These are phyloP conservation scores for Hygrophoropsis aurantiaca DNA, from an alignment of 768 basidiomycete genomes.

Conservation along the genomic window DNA sequence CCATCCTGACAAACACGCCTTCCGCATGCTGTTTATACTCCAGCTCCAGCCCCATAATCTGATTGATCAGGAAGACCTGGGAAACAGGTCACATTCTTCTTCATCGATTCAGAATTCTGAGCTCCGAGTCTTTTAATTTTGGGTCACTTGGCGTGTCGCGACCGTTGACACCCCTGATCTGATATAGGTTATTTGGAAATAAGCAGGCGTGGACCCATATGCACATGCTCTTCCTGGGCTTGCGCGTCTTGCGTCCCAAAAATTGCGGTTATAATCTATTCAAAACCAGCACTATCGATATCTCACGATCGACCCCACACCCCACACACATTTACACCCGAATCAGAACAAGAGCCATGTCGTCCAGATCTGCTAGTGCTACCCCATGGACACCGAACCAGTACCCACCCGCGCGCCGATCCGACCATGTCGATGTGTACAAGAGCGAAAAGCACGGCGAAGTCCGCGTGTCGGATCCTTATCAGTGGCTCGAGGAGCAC, in stretches of 20 bases:
- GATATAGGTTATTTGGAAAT: slow-evolving; percentile 27
- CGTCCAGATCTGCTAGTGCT: too few species aligned
- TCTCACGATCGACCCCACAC: slow-evolving; percentile 10
- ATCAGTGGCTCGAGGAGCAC: slow-evolving; percentile 71
- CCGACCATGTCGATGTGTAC: slow-evolving; percentile 68
- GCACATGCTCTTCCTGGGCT: slow-evolving; percentile 10
- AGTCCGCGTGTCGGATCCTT: slow-evolving; percentile 68
- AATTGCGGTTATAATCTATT: slow-evolving; percentile 19
- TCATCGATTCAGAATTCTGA: slow-evolving; percentile 14
- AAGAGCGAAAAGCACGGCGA: slow-evolving; percentile 61
- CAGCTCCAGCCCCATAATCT: too few species aligned
- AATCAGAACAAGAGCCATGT: slow-evolving; percentile 22
- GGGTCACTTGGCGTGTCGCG: slow-evolving; percentile 14
- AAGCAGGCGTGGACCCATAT: slow-evolving; percentile 10
- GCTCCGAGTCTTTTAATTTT: slow-evolving; percentile 13
- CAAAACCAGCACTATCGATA: too few species aligned
- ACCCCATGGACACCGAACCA: slow-evolving; percentile 53
- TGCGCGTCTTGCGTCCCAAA: slow-evolving; percentile 17
- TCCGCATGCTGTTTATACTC: too few species aligned
- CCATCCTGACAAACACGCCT: too few species aligned
- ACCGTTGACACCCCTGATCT: slow-evolving; percentile 30
- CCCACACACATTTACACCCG: slow-evolving; percentile 3
- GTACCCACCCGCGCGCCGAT: slow-evolving; percentile 67
- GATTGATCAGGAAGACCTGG: slow-evolving; percentile 8
- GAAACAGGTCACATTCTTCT: neutral